A percentile compares a stretch with the other conserved stretches of the same genome.
phyloP scores from a whole-genome alignment of 2,329 filamentous ascomycete genomes.

The Pyrenophora seminiperda region DNA sequence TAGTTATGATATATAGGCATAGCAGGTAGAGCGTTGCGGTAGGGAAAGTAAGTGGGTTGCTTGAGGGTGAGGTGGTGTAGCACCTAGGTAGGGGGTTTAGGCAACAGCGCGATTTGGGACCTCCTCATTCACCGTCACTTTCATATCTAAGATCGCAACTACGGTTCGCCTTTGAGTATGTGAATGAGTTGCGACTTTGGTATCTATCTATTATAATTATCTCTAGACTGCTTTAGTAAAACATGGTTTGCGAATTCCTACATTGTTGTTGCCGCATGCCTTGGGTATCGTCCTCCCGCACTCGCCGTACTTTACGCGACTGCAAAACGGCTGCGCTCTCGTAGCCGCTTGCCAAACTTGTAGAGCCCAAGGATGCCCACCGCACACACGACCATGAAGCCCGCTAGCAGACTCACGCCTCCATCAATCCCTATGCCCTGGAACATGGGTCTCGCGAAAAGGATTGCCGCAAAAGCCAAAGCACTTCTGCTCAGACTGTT shows the following conservation, averaged over 20 bases:
- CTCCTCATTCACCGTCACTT: no score
- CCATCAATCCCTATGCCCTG: conserved; percentile 61
- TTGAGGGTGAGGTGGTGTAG: no score
- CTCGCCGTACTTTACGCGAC: conserved; percentile 13
- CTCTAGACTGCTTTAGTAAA: neutral
- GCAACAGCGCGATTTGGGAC: no score
- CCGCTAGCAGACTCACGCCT: conserved; percentile 63
- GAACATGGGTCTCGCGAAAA: conserved; percentile 65
- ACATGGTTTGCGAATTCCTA: neutral
- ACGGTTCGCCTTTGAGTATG: no score
- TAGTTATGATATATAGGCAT: no score
- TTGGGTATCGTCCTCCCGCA: no score
- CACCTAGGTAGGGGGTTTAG: no score
- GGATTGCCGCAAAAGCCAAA: conserved; percentile 63
- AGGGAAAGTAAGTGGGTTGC: no score
- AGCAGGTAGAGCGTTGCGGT: no score
- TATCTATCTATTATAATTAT: neutral
- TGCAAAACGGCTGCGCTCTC: conserved; percentile 64
- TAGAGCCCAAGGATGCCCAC: conserved; percentile 64
- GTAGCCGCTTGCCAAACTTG: conserved; percentile 60
- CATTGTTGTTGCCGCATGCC: neutral
- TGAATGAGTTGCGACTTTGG: no score
- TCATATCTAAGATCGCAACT: no score
- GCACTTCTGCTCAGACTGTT: conserved; percentile 62
- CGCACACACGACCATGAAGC: conserved; percentile 49